Percentiles rank a stretch among this genome's conserved stretches.
Conservation (phyloP, 352 stramenopile species). For the Globisporangium perplexum region DNA sequence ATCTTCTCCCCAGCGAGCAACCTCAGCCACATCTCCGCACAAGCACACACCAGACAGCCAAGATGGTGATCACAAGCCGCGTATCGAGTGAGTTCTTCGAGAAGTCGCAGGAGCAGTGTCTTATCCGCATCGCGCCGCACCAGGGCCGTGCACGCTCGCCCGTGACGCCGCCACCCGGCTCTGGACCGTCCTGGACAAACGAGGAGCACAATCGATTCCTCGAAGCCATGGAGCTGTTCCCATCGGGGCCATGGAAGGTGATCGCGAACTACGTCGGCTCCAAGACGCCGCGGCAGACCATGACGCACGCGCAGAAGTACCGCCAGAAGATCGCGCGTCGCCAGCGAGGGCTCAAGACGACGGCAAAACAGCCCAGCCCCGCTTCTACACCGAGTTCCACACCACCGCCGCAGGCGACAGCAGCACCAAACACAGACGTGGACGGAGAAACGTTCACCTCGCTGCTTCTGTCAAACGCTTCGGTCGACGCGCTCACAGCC, state of each 20-base stretch:
- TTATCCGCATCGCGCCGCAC: conserved; percentile 18
- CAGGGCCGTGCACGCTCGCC: conserved; percentile 6
- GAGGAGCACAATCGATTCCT: conserved; percentile 23
- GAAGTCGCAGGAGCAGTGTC: conserved; percentile 3
- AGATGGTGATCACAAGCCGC: conserved; percentile 13
- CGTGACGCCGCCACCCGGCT: not conserved
- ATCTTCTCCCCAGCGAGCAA: not conserved
- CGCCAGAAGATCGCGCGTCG: conserved; percentile 20
- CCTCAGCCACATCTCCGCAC: too few relatives aligned
- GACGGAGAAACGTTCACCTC: not conserved
- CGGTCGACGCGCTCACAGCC: not conserved
- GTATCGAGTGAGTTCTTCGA: conserved; percentile 17
- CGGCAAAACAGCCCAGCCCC: conserved; percentile 5
- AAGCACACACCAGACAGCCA: not conserved
- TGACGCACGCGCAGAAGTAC: conserved; percentile 28
- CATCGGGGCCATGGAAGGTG: conserved; percentile 19
- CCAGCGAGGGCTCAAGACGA: conserved; percentile 16
- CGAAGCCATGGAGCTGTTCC: conserved; percentile 21
- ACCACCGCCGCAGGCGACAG: not conserved
- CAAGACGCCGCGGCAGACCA: conserved; percentile 18
- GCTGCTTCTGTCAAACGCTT: not conserved
- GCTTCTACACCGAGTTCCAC: not conserved
- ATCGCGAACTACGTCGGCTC: conserved; percentile 21
- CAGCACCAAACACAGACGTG: not conserved
- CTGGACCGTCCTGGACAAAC: conserved; percentile 15